Percentiles rank a stretch among this genome's conserved stretches.
Conservation (phyloP, 768 basidiomycete species). For the Candolleomyces efflorescens region DNA sequence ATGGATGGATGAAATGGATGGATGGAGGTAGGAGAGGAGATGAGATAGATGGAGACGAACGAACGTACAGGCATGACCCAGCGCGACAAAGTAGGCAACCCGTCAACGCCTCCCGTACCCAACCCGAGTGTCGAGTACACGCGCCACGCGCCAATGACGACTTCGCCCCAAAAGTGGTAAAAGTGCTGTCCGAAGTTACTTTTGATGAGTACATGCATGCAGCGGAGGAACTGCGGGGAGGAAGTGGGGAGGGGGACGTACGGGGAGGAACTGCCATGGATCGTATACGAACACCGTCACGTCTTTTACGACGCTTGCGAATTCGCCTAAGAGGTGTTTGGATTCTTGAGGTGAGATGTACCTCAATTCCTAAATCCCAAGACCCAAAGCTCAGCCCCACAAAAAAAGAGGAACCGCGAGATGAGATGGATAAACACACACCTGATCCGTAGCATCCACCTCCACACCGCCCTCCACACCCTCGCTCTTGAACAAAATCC, state of each 20-base stretch:
- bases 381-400: too few species aligned
- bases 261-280: slow-evolving; percentile 21
- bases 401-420: too few species aligned
- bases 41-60: slow-evolving; percentile 4
- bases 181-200: too few species aligned
- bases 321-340: slow-evolving; percentile 17
- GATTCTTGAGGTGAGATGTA: slow-evolving; percentile 20
- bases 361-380: slow-evolving; percentile 13
- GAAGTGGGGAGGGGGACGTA: slow-evolving; percentile 5
- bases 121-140: slow-evolving; percentile 28
- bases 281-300: slow-evolving; percentile 26
- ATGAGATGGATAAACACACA: too few species aligned
- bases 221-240: too few species aligned
- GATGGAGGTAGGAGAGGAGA: too few species aligned
- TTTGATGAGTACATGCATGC: too few species aligned
- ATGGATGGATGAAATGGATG: too few species aligned
- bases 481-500: slow-evolving; percentile 29
- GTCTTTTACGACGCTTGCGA: slow-evolving; percentile 15
- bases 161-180: slow-evolving; percentile 46
- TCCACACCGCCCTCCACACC: slow-evolving; percentile 19
- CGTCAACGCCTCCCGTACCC: slow-evolving; percentile 8
- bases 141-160: slow-evolving; percentile 39
- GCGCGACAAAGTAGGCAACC: too few species aligned
- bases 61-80: slow-evolving; percentile 26
- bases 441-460: slow-evolving; percentile 24